These are phyloP conservation scores for Fusarium pilosicola DNA, from an alignment of 2,329 filamentous ascomycete species.

Conservation along the genomic window DNA sequence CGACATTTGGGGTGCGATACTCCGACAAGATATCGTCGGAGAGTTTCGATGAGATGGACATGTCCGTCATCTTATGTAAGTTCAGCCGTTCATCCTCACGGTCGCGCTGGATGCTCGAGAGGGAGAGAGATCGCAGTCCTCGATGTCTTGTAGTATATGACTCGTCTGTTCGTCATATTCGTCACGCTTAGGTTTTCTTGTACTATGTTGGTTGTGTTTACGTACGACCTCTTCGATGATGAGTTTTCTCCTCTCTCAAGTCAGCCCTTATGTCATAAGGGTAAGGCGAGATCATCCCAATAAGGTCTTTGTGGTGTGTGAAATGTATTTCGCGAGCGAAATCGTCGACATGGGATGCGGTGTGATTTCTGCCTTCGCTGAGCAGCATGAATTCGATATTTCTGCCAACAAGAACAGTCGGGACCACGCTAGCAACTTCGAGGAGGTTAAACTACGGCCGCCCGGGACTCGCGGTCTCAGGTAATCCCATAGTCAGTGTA, in stretches of 20 bases:
- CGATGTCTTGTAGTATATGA: no score
- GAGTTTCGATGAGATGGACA: no score
- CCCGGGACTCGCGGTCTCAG: not conserved
- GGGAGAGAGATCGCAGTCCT: no score
- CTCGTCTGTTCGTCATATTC: no score
- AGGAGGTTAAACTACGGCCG: not conserved
- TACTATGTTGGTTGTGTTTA: accelerated
- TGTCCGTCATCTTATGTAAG: not conserved
- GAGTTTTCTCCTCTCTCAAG: not conserved
- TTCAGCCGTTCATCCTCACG: not conserved
- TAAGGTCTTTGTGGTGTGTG: not conserved
- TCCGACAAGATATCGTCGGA: no score
- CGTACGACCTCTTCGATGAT: no score
- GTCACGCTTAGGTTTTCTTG: no score
- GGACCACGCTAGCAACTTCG: not conserved
- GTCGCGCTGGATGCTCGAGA: no score
- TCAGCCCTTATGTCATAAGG: not conserved
- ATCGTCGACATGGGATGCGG: not conserved
- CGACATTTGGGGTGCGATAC: accelerated
- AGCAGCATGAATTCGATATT: not conserved
- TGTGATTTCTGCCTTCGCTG: not conserved
- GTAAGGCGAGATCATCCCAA: not conserved
- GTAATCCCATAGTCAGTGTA: not conserved
- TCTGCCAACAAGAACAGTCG: not conserved
- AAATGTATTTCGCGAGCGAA: not conserved